Evolutionary conservation across 1,284 basidiomycete genomes (phyloP), one percentile per base, ranked within the genome.

Genomic region (Leccinum solheimii): DNA sequence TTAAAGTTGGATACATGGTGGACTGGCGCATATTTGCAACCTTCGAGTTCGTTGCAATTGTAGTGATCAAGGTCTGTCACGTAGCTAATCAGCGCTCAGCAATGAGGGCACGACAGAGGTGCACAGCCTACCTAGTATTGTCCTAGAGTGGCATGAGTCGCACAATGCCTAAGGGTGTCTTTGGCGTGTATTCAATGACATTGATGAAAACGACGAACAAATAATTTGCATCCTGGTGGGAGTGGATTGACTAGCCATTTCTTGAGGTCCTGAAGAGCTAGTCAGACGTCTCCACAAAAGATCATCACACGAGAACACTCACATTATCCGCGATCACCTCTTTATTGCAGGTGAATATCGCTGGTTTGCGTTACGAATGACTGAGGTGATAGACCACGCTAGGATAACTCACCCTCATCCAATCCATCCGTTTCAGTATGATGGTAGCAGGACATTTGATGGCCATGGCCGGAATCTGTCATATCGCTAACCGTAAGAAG

Each of bases 321-420:
- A 79, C 81, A 64, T 82, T 78, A 58, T 82, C 81, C 9, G 72
- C 64, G 36, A 75, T 72, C 32, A 72, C 30, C 26, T 59, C 55
- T 11, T 64, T 61, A 11, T 59, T 60, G 50, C 69, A 68, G 13
- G 68, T 50, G 36, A 59, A 62, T 58, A 72, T 73, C n/a, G 21
- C 70, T 75, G 30, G 19, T 51, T 5, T 32, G n/a, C 9, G 16
- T 62, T n/a, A 45, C 21, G 11, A 53, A 40, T 19, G 55, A 14
- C 26, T 9, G n/a, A 34, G 6, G 3, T 13, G 34, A 60, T 16
- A 8, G 19, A 3, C 11, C 14, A 40, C 6, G 32, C 9, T 9
- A 38, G 13, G 11, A 5, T 49, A 34, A 62, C 69, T 19, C 56
- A 79, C 79, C 76, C 65, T 81, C 80, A 26, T 81, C 78, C 55